These are phyloP conservation scores for Aspergillus sclerotioniger DNA, from an alignment of 495 filamentous ascomycete genomes.

Conservation along the genomic window DNA sequence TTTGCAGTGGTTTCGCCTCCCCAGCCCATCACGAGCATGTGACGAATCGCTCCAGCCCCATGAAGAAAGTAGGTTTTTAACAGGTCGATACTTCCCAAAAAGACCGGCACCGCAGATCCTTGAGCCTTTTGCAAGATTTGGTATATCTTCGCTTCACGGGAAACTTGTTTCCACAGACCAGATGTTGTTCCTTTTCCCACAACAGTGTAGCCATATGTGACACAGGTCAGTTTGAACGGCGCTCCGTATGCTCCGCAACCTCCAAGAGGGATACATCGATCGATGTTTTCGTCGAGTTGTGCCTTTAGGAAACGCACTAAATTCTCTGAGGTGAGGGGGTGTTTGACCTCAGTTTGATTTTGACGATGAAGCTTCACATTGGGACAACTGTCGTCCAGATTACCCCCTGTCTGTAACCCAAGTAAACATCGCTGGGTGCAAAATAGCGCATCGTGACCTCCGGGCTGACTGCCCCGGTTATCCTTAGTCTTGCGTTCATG, in stretches of 20 bases:
- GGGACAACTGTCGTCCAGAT: slow-evolving; percentile 41
- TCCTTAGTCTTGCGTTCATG: slow-evolving; percentile 4
- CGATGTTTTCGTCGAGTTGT: slow-evolving; percentile 26
- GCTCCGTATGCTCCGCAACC: slow-evolving; percentile 28
- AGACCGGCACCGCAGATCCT: no score
- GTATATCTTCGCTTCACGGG: no score
- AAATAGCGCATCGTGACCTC: slow-evolving; percentile 24
- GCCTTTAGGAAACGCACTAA: slow-evolving; percentile 19
- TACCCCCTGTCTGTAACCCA: slow-evolving; percentile 33
- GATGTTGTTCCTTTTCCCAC: no score
- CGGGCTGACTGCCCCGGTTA: slow-evolving; percentile 7
- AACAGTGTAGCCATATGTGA: slow-evolving; percentile 46
- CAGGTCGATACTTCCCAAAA: no score
- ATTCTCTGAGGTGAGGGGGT: slow-evolving; percentile 19
- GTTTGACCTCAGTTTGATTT: slow-evolving; percentile 3
- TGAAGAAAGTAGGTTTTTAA: no score
- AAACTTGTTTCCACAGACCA: no score
- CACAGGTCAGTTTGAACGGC: slow-evolving; percentile 41
- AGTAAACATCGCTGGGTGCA: slow-evolving; percentile 49
- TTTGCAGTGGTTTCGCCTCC: no score
- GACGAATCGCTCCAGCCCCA: no score
- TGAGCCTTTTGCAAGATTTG: no score
- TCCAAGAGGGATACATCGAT: slow-evolving; percentile 26
- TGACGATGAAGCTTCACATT: slow-evolving; percentile 37
- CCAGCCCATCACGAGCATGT: no score